Evolutionary conservation across 1,284 basidiomycete genomes (phyloP).

Genomic region (Trichosporon sp.): DNA sequence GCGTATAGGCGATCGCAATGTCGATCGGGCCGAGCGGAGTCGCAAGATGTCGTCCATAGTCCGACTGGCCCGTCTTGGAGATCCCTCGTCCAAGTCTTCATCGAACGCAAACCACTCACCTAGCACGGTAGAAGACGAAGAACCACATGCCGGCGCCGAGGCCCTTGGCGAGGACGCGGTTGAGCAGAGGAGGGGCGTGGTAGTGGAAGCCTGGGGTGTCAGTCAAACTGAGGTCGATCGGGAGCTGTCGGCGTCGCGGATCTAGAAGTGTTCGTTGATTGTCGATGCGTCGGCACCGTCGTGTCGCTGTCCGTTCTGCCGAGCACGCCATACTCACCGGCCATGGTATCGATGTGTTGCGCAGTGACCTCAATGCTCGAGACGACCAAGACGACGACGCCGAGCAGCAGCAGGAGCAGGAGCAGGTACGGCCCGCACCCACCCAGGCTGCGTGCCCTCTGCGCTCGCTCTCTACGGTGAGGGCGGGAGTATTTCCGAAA

Average conservation of each 20-base stretch:
- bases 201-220: conserved; percentile 67
- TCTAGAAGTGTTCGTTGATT: background rate
- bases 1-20: too few relatives aligned
- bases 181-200: conserved; percentile 68
- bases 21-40: background rate
- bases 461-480: background rate
- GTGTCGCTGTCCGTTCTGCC: background rate
- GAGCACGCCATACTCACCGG: background rate
- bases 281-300: background rate
- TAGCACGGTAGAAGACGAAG: conserved; percentile 90
- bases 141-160: conserved; percentile 94
- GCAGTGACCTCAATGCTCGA: background rate
- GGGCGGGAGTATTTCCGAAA: background rate
- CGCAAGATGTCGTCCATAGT: background rate
- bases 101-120: conserved; percentile 55
- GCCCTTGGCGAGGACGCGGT: conserved; percentile 72
- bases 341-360: background rate
- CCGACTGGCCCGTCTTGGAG: background rate
- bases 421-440: too few relatives aligned
- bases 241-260: background rate
- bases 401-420: background rate
- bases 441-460: background rate
- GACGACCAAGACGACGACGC: background rate
- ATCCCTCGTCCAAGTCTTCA: background rate
- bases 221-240: background rate